Evolutionary conservation across 2,329 filamentous ascomycete genomes (phyloP), one percentile per base, ranked within the genome.

Genomic region (Beauveria rudraprayagi): DNA sequence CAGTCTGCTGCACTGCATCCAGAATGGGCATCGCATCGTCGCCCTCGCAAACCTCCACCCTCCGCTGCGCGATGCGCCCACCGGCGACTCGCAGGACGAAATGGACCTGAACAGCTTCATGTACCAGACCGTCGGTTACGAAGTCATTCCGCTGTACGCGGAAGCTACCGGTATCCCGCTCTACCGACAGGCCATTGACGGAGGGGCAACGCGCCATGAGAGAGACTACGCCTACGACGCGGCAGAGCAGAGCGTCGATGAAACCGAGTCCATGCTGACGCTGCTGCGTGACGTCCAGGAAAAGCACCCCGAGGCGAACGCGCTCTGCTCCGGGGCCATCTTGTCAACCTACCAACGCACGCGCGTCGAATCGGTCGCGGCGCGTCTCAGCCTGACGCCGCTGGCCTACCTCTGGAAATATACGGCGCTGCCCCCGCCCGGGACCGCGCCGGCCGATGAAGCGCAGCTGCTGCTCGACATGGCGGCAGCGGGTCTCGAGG

Each of bases 41-140:
- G 94, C 94, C 8, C 79, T 99, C 53, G 94, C 91, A 55, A 99
- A 99, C 74, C 79, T 99, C 46, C 48, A 65, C 8, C 65, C 65
- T 4, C 43, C 41, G 9, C 14, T 10, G 5, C 66, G 64, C 56
- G 65, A 58, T 56, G 61, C 65, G n/a, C 24, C 43, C 17, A 34
- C 34, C 26, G 61, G 44, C 30, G 43, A 22, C 9, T 14, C 24
- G 61, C 9, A 61, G 5, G 60, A 63, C 19, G 71, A 78, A 52
- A 72, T 69, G 53, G 77, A 97, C 72, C 81, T 96, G 67, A 91
- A 99, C 75, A 97, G 92, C 77, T 97, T 94, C 85, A 99, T 99
- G 94, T 99, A 97, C 79, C 94, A 99, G 78, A 99, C 94, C 3
- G 90, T 97, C 63, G 94, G 94, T 14, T 91, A 97, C 74, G 82